Percentiles rank a stretch among this genome's conserved stretches.
Evolutionary conservation across 2,329 filamentous ascomycete species (phyloP).

Genomic region (Blastomyces emzantsi): DNA sequence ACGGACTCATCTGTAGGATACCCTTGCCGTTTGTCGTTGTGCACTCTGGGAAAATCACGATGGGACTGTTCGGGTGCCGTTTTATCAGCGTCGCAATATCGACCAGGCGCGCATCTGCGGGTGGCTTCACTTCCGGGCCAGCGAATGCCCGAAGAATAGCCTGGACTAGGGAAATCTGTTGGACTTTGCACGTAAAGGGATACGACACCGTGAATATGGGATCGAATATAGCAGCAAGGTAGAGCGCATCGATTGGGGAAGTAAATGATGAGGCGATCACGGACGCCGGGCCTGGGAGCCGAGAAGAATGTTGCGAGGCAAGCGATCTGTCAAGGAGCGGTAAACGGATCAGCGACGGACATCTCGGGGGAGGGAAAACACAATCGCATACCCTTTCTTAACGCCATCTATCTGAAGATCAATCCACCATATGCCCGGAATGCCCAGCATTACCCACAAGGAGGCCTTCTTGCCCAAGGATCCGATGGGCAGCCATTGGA

Average conservation of each 20-base stretch:
- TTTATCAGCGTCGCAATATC: conserved; percentile 55
- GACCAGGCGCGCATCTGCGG: conserved; percentile 44
- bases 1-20: conserved; percentile 73
- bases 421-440: conserved; percentile 95
- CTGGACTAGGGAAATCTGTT: conserved; percentile 64
- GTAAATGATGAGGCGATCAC: conserved; percentile 88
- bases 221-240: conserved; percentile 92
- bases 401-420: conserved; percentile 98
- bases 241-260: conserved; percentile 84
- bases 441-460: conserved; percentile 76
- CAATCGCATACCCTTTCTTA: conserved; percentile 60
- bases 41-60: conserved; percentile 88
- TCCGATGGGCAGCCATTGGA: conserved; percentile 72
- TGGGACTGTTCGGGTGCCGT: conserved; percentile 61
- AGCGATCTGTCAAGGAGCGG: conserved; percentile 47
- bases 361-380: not conserved
- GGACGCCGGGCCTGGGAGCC: conserved; percentile 68
- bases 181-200: conserved; percentile 62
- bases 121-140: conserved; percentile 44
- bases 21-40: conserved; percentile 90
- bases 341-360: not conserved
- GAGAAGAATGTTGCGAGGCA: conserved; percentile 60
- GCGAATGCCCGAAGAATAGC: conserved; percentile 67
- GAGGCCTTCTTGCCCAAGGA: conserved; percentile 67
- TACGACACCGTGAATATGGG: conserved; percentile 87